phyloP scores from a whole-genome alignment of 2,329 filamentous ascomycete genomes.

The Coniochaeta sp. region DNA sequence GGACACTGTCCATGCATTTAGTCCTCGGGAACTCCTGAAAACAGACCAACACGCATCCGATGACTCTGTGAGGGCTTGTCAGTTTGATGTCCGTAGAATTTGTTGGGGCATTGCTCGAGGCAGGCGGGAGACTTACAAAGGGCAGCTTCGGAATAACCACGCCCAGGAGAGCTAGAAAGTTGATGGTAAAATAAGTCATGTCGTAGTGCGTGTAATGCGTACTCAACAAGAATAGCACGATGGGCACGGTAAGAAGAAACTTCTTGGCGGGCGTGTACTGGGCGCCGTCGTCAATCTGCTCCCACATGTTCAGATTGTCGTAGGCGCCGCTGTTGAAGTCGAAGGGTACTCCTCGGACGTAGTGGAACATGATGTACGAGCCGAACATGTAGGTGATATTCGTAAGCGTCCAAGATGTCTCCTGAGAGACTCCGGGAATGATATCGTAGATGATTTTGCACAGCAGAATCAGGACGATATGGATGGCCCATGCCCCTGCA shows the following conservation, averaged over 20 bases:
- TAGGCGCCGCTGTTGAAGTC: constrained; percentile 98
- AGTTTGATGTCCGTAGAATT: constrained; percentile 22
- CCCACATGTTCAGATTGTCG: constrained; percentile 99
- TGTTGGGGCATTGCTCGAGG: background rate
- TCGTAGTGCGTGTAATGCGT: constrained; percentile 99
- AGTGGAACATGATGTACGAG: constrained; percentile 99
- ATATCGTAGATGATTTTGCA: constrained; percentile 98
- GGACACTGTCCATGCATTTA: constrained; percentile 14
- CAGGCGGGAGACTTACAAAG: constrained; percentile 57
- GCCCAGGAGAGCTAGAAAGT: constrained; percentile 83
- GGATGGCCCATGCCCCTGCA: constrained; percentile 93
- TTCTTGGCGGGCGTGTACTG: constrained; percentile 99
- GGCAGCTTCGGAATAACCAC: constrained; percentile 96
- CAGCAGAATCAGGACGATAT: constrained; percentile 82
- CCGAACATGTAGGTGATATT: constrained; percentile 99
- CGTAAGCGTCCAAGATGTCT: constrained; percentile 96
- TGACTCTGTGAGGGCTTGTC: constrained; percentile 52
- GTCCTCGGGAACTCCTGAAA: constrained; percentile 63
- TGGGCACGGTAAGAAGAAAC: constrained; percentile 90
- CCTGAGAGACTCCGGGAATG: constrained; percentile 91
- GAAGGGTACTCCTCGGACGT: constrained; percentile 94
- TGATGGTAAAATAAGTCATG: constrained; percentile 93
- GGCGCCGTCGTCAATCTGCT: constrained; percentile 98
- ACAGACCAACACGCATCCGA: constrained; percentile 69
- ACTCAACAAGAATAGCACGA: constrained; percentile 89